Conservation (phyloP, 129 eudicot species). For the Helianthus tuberosus region DNA sequence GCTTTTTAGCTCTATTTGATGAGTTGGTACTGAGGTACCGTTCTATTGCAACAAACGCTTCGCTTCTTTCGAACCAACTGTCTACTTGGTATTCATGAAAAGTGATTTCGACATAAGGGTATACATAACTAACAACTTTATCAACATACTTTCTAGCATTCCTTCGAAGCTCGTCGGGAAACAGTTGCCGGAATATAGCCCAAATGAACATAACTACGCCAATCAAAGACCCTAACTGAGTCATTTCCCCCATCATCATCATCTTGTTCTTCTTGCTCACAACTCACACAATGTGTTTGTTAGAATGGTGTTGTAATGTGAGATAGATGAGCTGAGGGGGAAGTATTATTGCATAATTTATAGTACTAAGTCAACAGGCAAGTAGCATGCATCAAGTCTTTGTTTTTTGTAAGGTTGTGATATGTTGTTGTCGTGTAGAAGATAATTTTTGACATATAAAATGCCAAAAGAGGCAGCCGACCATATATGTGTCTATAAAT, state of each 20-base stretch:
- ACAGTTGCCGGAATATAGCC: constrained; percentile 49
- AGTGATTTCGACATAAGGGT: constrained; percentile 51
- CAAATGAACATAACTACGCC: constrained; percentile 45
- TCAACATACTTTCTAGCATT: constrained; percentile 26
- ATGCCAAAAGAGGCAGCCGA: not conserved
- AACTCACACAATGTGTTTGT: not conserved
- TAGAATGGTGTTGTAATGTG: not conserved
- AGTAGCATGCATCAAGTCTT: not conserved
- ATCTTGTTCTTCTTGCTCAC: not conserved
- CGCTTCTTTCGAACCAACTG: constrained; percentile 43
- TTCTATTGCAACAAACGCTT: constrained; percentile 45
- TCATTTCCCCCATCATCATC: constrained; percentile 42
- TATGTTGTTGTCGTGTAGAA: not conserved
- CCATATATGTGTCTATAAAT: not conserved
- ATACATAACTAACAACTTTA: constrained; percentile 29
- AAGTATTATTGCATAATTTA: not conserved
- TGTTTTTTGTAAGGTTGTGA: not conserved
- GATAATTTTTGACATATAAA: not conserved
- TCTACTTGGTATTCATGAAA: constrained; percentile 49
- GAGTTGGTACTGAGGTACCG: constrained; percentile 46
- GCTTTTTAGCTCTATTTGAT: constrained; percentile 38
- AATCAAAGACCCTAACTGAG: constrained; percentile 14
- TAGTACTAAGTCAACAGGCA: constrained; percentile 1
- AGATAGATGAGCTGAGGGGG: not conserved
- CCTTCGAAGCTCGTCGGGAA: constrained; percentile 40